Base-by-base conservation (phyloP, 257 asterid genomes). In the Solanum virginianum region DNA sequence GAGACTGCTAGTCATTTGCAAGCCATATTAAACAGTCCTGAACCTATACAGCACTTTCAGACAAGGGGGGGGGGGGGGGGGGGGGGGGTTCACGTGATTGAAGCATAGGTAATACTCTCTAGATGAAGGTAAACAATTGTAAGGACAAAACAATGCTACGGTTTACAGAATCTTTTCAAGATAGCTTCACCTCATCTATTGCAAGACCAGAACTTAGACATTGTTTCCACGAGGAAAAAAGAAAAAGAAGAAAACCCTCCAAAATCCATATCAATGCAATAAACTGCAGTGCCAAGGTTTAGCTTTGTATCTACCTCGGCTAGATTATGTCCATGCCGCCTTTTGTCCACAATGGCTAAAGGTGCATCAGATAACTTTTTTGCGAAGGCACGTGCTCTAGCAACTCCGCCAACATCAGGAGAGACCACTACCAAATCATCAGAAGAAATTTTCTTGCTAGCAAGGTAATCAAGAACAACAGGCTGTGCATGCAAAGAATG, bases 331-430 rank as follows among this genome's bases (percentile, higher is more conserved):
- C 95, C 97, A 0, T 95, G 97, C 47, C 98, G 94, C 93, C 98
- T 93, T 89, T 95, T 95, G 88, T 95, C 98, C 87, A 95, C 98
- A 87, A 95, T 95, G 89, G 98, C 98, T 89, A 95, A 89, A 85
- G 98, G 98, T 81, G 98, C 98, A 88, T 95, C 98, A 86, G 98
- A 95, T 88, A 95, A 88, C 90, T 95, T 95, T 88, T 95, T 95
- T 6, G 98, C 98, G 86, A 95, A 95, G 87, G 98, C 94, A 72
- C 98, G 92, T 77, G 98, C 98, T 89, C 98, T 90, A 84, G 98
- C 98, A 85, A 95, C 98, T 49, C 98, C 98, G 82, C 98, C 98
- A 88, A 95, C 98, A 88, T 95, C 98, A 59, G 98, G 98, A 74
- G 98, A 95, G 86, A 95, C 98, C 88, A 95, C 98, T 18, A 95